These are phyloP conservation scores for Zygnema cylindricum DNA, from an alignment of 139 green algal genomes.

Conservation along the genomic window DNA sequence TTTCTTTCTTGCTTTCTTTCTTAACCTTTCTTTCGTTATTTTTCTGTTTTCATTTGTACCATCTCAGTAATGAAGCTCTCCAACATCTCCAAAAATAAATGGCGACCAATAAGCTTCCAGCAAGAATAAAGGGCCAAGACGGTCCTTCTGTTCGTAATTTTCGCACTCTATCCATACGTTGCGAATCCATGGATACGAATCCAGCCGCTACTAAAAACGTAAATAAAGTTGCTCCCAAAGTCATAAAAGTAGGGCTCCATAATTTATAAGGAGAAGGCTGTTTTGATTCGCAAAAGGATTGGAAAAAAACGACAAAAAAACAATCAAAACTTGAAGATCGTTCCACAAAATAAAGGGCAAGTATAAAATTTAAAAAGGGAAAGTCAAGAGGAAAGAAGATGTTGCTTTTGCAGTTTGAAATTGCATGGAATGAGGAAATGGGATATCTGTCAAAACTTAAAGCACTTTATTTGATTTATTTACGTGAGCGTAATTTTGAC, in stretches of 20 bases:
- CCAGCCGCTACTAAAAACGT: neutral
- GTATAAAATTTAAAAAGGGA: too few species aligned
- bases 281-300: too few species aligned
- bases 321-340: too few species aligned
- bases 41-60: too few species aligned
- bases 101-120: neutral
- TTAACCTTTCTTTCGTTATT: too few species aligned
- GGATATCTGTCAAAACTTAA: neutral
- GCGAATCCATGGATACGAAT: neutral
- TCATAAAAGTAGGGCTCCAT: neutral
- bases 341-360: too few species aligned
- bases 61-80: neutral
- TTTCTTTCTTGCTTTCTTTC: too few species aligned
- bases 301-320: too few species aligned
- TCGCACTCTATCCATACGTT: neutral
- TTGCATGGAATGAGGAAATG: neutral
- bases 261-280: neutral
- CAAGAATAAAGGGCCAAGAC: neutral
- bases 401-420: neutral
- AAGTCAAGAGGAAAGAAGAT: neutral
- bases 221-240: neutral
- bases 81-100: neutral
- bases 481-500: neutral
- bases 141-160: neutral
- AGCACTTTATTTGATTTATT: neutral